A percentile compares a stretch with the other conserved stretches of the same genome.
phyloP scores from a whole-genome alignment of 257 asterid species.

The Plantago elongata region DNA sequence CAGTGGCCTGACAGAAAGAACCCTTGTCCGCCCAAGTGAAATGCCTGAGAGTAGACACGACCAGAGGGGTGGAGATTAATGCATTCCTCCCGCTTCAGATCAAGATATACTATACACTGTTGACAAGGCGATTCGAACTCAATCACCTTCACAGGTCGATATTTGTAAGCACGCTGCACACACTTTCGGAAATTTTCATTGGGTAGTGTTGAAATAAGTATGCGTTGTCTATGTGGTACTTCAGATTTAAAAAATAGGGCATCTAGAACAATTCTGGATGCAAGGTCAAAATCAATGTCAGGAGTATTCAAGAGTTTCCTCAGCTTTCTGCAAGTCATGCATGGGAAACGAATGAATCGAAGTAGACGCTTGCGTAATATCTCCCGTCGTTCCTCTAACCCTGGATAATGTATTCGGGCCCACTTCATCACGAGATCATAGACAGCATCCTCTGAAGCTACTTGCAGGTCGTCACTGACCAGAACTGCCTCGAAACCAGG shows the following conservation, averaged over 20 bases:
- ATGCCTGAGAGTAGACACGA: conserved; percentile 71
- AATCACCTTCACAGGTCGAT: conserved; percentile 68
- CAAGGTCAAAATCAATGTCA: conserved; percentile 57
- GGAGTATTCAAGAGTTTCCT: conserved; percentile 57
- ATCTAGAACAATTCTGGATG: conserved; percentile 63
- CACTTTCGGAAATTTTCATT: conserved; percentile 35
- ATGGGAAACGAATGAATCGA: conserved; percentile 70
- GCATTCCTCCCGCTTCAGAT: conserved; percentile 71
- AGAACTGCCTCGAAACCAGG: conserved; percentile 73
- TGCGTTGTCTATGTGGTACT: conserved; percentile 61
- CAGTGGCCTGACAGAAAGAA: conserved; percentile 85
- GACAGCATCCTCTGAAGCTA: conserved; percentile 81
- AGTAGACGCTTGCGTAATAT: conserved; percentile 52
- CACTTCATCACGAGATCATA: conserved; percentile 70
- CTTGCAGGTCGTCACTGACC: conserved; percentile 66
- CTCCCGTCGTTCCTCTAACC: conserved; percentile 56
- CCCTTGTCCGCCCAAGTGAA: conserved; percentile 81
- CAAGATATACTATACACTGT: conserved; percentile 76
- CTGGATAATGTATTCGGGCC: conserved; percentile 64
- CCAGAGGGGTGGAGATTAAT: conserved; percentile 59
- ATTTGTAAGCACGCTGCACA: conserved; percentile 72
- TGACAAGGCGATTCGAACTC: conserved; percentile 65
- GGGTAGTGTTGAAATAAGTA: conserved; percentile 41
- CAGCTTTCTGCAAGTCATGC: conserved; percentile 79
- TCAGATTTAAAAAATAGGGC: conserved; percentile 79